Percentiles rank a stretch among this genome's conserved stretches.
These are phyloP conservation scores for Spirogloea muscicola DNA, from an alignment of 139 green algal genomes.

Conservation along the genomic window DNA sequence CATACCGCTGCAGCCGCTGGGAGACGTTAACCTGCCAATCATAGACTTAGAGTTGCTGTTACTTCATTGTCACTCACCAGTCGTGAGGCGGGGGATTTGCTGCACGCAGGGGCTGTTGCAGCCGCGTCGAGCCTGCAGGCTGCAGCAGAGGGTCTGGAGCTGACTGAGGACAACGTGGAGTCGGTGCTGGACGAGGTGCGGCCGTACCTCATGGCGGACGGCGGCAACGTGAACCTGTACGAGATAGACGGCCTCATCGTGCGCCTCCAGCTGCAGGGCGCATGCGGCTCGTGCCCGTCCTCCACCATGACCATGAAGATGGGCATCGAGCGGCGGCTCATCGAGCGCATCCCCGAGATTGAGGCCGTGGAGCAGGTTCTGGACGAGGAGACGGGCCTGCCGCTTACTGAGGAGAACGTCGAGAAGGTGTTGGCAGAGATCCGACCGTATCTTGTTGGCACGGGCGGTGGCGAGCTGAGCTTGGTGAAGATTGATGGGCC, in stretches of 20 bases:
- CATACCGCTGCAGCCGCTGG: no score
- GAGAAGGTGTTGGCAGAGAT: slow-evolving; percentile 68
- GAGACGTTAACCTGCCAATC: no score
- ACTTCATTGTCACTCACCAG: no score
- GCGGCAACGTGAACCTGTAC: slow-evolving; percentile 96
- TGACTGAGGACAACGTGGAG: slow-evolving; percentile 98
- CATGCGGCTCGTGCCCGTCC: slow-evolving; percentile 90
- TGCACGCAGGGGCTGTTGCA: slow-evolving; percentile 75
- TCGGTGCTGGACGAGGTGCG: slow-evolving; percentile 93
- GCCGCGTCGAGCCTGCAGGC: slow-evolving; percentile 68
- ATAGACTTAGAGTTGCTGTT: no score
- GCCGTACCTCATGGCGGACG: slow-evolving; percentile 97
- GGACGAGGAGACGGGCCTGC: slow-evolving; percentile 79
- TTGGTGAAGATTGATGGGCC: slow-evolving; percentile 83
- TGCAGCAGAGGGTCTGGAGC: slow-evolving; percentile 67
- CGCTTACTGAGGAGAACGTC: slow-evolving; percentile 71
- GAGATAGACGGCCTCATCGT: slow-evolving; percentile 95
- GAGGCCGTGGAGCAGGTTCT: slow-evolving; percentile 92
- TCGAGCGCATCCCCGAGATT: slow-evolving; percentile 97
- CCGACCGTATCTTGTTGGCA: slow-evolving; percentile 89
- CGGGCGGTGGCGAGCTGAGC: slow-evolving; percentile 86
- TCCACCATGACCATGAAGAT: slow-evolving; percentile 96
- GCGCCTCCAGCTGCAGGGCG: slow-evolving; percentile 81
- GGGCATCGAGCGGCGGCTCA: slow-evolving; percentile 92
- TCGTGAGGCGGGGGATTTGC: slow-evolving; percentile 90